phyloP scores from a whole-genome alignment of 2,329 filamentous ascomycete genomes.

The Diplocarpon mali region DNA sequence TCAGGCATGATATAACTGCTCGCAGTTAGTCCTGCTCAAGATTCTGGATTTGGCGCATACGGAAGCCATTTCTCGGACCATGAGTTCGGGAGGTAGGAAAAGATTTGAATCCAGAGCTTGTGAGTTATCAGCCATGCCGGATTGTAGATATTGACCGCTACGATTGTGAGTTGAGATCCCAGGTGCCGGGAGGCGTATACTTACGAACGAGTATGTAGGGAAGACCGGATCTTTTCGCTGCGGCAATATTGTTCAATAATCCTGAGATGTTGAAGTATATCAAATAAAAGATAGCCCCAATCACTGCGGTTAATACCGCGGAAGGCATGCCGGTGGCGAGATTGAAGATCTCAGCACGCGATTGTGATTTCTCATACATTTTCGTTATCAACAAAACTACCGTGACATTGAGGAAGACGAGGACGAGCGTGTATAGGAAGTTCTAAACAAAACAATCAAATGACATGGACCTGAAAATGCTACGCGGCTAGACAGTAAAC shows the following conservation, averaged over 20 bases:
- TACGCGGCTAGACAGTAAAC: no score
- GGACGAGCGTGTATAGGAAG: no score
- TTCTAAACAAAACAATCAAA: no score
- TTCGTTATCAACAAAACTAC: no score
- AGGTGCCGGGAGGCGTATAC: slow-evolving; percentile 13
- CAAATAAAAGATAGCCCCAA: slow-evolving; percentile 15
- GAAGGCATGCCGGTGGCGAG: slow-evolving; percentile 14
- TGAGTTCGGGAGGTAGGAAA: slow-evolving; percentile 42
- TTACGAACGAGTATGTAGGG: slow-evolving; percentile 43
- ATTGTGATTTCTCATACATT: no score
- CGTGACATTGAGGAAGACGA: no score
- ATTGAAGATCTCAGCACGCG: no score
- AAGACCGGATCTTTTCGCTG: slow-evolving; percentile 40
- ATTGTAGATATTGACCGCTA: slow-evolving; percentile 40
- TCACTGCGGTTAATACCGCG: slow-evolving; percentile 13
- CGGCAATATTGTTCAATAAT: slow-evolving; percentile 36
- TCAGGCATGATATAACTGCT: slow-evolving; percentile 45
- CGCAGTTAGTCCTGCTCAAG: background rate
- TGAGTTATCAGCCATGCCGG: slow-evolving; percentile 44
- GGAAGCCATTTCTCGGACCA: slow-evolving; percentile 48
- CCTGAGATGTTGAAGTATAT: slow-evolving; percentile 21
- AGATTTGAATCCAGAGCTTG: slow-evolving; percentile 42
- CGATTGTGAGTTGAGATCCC: slow-evolving; percentile 3
- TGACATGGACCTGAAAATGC: no score
- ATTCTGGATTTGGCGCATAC: slow-evolving; percentile 29